Evolutionary conservation across 2,329 filamentous ascomycete species (phyloP).

Genomic region (Sclerotinia glacialis): DNA sequence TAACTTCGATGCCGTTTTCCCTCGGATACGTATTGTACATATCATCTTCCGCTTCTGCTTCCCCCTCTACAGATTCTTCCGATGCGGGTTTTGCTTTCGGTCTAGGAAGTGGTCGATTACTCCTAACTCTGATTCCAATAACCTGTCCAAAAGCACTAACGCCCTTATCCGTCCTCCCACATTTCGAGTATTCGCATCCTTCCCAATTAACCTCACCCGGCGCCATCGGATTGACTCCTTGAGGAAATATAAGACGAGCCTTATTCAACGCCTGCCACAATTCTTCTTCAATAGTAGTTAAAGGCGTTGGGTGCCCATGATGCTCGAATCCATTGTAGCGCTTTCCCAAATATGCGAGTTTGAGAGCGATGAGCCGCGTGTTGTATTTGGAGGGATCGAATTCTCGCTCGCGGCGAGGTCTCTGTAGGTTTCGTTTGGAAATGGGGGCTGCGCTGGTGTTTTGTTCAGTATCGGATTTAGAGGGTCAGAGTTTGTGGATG

Average conservation of each 20-base stretch:
- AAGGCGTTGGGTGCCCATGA: constrained; percentile 63
- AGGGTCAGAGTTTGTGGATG: neutral
- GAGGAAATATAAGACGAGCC: constrained; percentile 75
- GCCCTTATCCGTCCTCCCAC: constrained; percentile 85
- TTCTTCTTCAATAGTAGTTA: constrained; percentile 88
- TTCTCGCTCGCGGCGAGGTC: constrained; percentile 32
- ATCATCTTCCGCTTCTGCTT: constrained; percentile 16
- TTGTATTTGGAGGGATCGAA: constrained; percentile 78
- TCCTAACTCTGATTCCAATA: constrained; percentile 77
- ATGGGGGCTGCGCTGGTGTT: constrained; percentile 19
- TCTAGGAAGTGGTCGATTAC: constrained; percentile 62
- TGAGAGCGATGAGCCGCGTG: constrained; percentile 82
- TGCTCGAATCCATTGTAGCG: constrained; percentile 93
- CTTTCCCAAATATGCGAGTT: constrained; percentile 89
- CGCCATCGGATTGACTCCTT: constrained; percentile 43
- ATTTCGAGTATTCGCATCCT: constrained; percentile 89
- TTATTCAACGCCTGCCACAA: constrained; percentile 88
- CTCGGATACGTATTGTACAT: constrained; percentile 32
- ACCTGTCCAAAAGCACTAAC: constrained; percentile 98
- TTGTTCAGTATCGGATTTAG: neutral
- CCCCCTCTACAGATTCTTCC: constrained; percentile 25
- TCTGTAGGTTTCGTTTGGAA: constrained; percentile 44
- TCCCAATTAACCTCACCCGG: constrained; percentile 70
- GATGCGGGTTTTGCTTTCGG: constrained; percentile 25
- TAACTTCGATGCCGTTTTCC: constrained; percentile 32